Evolutionary conservation across 2,329 filamentous ascomycete species (phyloP).

Genomic region (Cercospora sojina): DNA sequence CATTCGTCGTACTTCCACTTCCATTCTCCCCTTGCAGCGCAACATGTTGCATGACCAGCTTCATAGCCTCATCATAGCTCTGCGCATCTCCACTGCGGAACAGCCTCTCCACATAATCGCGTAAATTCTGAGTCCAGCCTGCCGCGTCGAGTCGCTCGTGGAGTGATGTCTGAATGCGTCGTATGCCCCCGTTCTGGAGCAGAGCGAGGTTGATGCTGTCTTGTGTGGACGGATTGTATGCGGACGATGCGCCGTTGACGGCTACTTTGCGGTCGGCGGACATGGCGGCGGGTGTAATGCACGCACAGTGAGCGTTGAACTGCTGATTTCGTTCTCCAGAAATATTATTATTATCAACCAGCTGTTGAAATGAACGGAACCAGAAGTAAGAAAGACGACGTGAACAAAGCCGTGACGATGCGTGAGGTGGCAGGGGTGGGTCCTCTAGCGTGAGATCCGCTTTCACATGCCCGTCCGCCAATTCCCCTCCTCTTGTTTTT

Average conservation of each 20-base stretch:
- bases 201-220: slow-evolving; percentile 48
- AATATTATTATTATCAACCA: not conserved
- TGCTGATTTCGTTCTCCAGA: not conserved
- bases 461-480: not conserved
- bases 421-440: not conserved
- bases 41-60: slow-evolving; percentile 50
- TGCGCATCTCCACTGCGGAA: slow-evolving; percentile 58
- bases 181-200: slow-evolving; percentile 50
- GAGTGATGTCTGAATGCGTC: slow-evolving; percentile 56
- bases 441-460: not conserved
- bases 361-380: not conserved
- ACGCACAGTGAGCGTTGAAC: not conserved
- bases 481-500: not conserved
- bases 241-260: slow-evolving; percentile 46
- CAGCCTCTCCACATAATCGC: slow-evolving; percentile 55
- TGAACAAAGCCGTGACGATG: not conserved
- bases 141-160: slow-evolving; percentile 55
- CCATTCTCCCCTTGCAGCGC: slow-evolving; percentile 29
- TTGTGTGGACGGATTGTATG: slow-evolving; percentile 41
- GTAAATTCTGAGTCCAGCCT: slow-evolving; percentile 60
- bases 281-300: slow-evolving; percentile 14
- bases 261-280: slow-evolving; percentile 30
- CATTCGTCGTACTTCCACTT: slow-evolving; percentile 26
- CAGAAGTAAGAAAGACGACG: not conserved
- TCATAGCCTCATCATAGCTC: slow-evolving; percentile 57